Base-by-base conservation (phyloP, 2,329 filamentous ascomycete genomes). In the Camillea tinctor region DNA sequence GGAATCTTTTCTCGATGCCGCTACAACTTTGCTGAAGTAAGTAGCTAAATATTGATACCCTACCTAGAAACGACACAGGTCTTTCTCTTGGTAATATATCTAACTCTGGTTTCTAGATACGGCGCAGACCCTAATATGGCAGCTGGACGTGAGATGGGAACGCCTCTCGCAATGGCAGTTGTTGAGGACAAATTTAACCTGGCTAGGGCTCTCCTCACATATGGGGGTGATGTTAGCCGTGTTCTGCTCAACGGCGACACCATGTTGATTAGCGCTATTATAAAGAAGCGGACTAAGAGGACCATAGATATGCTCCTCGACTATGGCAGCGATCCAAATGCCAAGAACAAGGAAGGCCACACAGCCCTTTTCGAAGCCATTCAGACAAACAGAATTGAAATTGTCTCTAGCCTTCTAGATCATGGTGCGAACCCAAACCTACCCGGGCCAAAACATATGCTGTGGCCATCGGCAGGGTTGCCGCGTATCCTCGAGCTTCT, bases 341-440 rank as follows among this genome's bases (percentile, higher is more conserved):
- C 68, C 36, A 83, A 90, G 78, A 87, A 83, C 70, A 76, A 76
- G 21, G 81, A 86, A 60, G 88, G 88, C 23, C 84, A 86, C 64
- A 87, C 85, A 0, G 81, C 87, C 0, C 77, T 90, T 1, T 88
- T 88, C 70, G 81, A 84, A 64, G 85, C 87, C 4, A 86, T 90
- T 55, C 78, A 80, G 54, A 76, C 77, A n/a, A 80, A 80, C 13
- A 80, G 87, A 5, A 74, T 81, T 54, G 86, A 89, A 60, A 76
- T 88, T 1, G 81, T 88, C 60, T 77, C 73, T 2, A 11, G 56
- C 11, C 64, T 66, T 13, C 64, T 87, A 2, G 80, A 89, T 56
- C 80, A 87, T 57, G 81, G 83, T 2, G 88, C 88, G 1, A 83
- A 90, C 66, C 82, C 87, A 7, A 91, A 91, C 70, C 76, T 90